Conservation (phyloP, 148 eudicot species). For the Rhododendron molle region DNA sequence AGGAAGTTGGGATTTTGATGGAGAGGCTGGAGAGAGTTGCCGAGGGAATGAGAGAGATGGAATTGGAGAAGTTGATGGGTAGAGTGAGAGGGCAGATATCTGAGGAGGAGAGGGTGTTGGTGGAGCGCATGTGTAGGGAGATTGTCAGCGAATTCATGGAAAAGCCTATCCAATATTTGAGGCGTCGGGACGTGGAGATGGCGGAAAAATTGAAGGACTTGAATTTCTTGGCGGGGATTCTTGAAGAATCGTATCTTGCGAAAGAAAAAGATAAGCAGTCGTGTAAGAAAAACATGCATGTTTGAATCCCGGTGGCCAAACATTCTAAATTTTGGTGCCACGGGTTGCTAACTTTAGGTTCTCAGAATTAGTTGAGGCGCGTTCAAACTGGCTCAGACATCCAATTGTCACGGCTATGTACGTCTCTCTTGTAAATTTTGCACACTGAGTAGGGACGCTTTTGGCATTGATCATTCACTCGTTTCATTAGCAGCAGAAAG, state of each 20-base stretch:
- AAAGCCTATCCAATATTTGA: slow-evolving; percentile 3
- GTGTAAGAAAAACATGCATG: not conserved
- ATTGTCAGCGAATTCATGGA: slow-evolving; percentile 3
- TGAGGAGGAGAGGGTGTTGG: not conserved
- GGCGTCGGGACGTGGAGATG: not conserved
- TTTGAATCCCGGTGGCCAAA: no score
- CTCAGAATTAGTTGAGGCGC: no score
- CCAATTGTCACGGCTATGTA: not conserved
- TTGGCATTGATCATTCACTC: no score
- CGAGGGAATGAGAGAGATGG: slow-evolving; percentile 7
- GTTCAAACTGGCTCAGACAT: fast-evolving
- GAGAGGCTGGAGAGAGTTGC: slow-evolving; percentile 8
- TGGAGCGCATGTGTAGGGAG: not conserved
- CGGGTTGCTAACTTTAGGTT: not conserved
- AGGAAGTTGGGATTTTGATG: not conserved
- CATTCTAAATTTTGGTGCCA: no score
- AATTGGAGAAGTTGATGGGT: slow-evolving; percentile 10
- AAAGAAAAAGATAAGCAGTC: not conserved
- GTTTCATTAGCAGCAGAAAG: not conserved
- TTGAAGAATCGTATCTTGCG: not conserved
- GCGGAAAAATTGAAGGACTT: slow-evolving; percentile 2
- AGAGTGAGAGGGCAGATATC: not conserved
- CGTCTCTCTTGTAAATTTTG: not conserved
- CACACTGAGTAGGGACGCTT: no score
- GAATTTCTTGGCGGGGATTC: not conserved